phyloP scores from a whole-genome alignment of 2,329 filamentous ascomycete species.

The Dactylellina haptotyla region DNA sequence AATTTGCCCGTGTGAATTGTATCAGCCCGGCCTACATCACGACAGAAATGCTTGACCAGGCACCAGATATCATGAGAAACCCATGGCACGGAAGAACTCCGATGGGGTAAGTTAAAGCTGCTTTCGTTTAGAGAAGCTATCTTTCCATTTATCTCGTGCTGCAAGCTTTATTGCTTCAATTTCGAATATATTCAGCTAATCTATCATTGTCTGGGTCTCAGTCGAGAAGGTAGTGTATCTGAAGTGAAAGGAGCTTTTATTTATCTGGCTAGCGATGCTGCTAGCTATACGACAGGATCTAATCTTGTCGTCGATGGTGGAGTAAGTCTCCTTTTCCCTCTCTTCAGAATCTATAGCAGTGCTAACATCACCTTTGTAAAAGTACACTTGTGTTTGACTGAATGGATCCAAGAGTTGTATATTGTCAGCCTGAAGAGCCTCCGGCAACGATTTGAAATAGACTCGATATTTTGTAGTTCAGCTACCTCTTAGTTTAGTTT shows the following conservation, averaged over 20 bases:
- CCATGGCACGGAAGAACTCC: conserved; percentile 82
- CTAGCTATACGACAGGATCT: conserved; percentile 79
- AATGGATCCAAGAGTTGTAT: too few species aligned
- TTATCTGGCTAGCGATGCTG: conserved; percentile 82
- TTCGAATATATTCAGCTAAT: background rate
- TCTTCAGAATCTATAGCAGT: too few species aligned
- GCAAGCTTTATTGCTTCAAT: background rate
- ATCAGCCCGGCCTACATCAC: conserved; percentile 79
- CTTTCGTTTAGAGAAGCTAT: background rate
- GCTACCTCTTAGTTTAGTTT: too few species aligned
- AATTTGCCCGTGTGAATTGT: conserved; percentile 77
- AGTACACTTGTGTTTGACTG: too few species aligned
- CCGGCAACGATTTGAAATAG: too few species aligned
- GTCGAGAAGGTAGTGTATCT: conserved; percentile 74
- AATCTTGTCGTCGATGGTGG: conserved; percentile 78
- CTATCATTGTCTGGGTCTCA: conserved; percentile 55
- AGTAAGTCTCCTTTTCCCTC: too few species aligned
- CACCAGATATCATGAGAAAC: conserved; percentile 72
- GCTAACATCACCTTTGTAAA: too few species aligned
- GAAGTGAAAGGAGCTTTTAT: conserved; percentile 86
- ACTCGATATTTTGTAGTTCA: too few species aligned
- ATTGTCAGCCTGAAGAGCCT: too few species aligned
- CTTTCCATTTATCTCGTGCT: background rate
- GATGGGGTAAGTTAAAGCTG: conserved; percentile 69
- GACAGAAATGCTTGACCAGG: conserved; percentile 76